Evolutionary conservation across 2,329 filamentous ascomycete species (phyloP).

Genomic region (Nannizzia gypsea): DNA sequence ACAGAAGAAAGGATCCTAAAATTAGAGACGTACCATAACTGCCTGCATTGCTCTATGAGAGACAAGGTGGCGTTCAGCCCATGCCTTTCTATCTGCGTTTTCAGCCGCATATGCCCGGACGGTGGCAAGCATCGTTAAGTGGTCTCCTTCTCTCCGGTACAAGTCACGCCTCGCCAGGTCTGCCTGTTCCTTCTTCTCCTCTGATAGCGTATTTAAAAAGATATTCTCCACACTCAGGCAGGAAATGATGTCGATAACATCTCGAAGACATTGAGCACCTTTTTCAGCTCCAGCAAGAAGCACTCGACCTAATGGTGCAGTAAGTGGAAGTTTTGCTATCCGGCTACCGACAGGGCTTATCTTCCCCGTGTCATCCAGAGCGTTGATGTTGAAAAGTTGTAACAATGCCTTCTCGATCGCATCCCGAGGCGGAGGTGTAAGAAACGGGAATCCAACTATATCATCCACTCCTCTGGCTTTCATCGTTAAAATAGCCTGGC

Average conservation of each 20-base stretch:
- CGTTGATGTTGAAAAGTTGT: conserved; percentile 66
- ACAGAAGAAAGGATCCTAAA: neutral
- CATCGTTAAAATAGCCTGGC: conserved; percentile 80
- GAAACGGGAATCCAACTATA: conserved; percentile 68
- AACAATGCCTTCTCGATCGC: conserved; percentile 70
- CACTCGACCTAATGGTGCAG: conserved; percentile 68
- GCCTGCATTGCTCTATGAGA: conserved; percentile 54
- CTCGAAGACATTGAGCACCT: conserved; percentile 60
- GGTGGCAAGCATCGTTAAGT: conserved; percentile 50
- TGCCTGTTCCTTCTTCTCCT: conserved; percentile 49
- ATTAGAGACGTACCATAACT: conserved; percentile 40
- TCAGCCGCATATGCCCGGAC: conserved; percentile 50
- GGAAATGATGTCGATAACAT: conserved; percentile 73
- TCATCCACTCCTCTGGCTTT: conserved; percentile 81
- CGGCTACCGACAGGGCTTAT: conserved; percentile 64
- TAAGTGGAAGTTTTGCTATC: conserved; percentile 73
- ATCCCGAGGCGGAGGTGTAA: conserved; percentile 67
- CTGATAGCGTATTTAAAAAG: conserved; percentile 47
- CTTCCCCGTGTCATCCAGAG: conserved; percentile 56
- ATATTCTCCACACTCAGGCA: conserved; percentile 54
- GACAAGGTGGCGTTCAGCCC: conserved; percentile 48
- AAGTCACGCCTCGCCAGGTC: conserved; percentile 45
- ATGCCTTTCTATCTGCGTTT: conserved; percentile 46
- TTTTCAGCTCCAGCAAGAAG: conserved; percentile 65
- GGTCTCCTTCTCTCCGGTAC: conserved; percentile 50